Conservation (phyloP, 768 basidiomycete species). For the Psilocybe subaeruginosa region DNA sequence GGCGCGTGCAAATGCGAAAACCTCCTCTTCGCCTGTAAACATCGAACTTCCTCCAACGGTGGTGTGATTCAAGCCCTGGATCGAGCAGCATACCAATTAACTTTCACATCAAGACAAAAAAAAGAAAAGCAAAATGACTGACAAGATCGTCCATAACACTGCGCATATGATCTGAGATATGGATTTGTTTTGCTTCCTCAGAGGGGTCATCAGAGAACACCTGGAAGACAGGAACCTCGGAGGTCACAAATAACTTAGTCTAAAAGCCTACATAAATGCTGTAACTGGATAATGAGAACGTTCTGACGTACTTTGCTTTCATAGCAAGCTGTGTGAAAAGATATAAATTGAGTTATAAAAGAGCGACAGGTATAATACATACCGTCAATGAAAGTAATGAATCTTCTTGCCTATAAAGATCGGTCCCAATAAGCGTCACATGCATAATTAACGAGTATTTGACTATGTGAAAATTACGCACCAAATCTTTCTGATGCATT, state of each 20-base stretch:
- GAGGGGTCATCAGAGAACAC: constrained; percentile 80
- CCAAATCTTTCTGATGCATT: constrained; percentile 84
- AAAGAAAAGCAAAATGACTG: constrained; percentile 19
- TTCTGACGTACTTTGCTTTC: constrained; percentile 71
- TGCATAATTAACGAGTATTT: not conserved
- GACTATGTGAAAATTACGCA: constrained; percentile 29
- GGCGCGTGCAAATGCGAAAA: constrained; percentile 96
- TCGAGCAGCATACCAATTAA: not conserved
- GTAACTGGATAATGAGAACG: not conserved
- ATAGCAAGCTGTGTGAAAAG: constrained; percentile 68
- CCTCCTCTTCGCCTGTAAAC: constrained; percentile 95
- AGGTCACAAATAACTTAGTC: constrained; percentile 91
- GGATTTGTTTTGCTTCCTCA: constrained; percentile 34
- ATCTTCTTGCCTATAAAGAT: constrained; percentile 80
- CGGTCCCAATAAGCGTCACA: not conserved
- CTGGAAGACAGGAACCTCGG: constrained; percentile 88
- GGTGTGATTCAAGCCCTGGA: constrained; percentile 77
- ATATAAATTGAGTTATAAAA: not conserved
- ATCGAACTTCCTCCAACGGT: constrained; percentile 83
- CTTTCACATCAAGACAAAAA: constrained; percentile 5
- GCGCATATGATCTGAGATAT: constrained; percentile 84
- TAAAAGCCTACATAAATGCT: constrained; percentile 28
- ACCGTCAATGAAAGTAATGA: constrained; percentile 98
- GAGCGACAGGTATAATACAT: constrained; percentile 25
- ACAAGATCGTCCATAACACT: constrained; percentile 97